Base-by-base conservation (phyloP, 495 filamentous ascomycete species). In the Neurospora sp. region DNA sequence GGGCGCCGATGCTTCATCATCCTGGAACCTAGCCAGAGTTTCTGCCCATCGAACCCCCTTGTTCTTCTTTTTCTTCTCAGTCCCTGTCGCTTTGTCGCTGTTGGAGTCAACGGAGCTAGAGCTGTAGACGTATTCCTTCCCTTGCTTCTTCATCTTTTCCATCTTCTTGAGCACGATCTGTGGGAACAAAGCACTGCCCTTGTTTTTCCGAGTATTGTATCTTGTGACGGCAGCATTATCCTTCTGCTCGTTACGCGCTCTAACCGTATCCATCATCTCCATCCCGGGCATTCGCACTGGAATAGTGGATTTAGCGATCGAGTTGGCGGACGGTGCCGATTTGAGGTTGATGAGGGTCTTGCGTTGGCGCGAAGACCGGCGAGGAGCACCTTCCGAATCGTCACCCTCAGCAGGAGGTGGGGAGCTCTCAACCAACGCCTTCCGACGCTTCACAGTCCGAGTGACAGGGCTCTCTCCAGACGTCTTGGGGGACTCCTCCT, bases 121-220 rank as follows among this genome's bases (percentile, higher is more conserved):
- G 27, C 53, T 65, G 27, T 35, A 65, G 27, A 65, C 53, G 5
- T 31, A 70, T 37, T 69, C 59, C 22, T 70, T 39, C 4, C 27
- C 70, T 72, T 77, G 73, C 73, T 73, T 76, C 71, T 80, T 81
- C 31, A 76, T 68, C 71, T 78, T 78, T 40, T 80, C 78, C 76
- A 78, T 78, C 65, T 74, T 71, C 71, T 74, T 74, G 3, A 85
- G 75, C 10, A 83, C 73, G 0, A 78, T 38, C n/a, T 70, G 70
- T 9, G 81, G 78, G n/a, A 65, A 75, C 3, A 81, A 70, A 0
- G 82, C 75, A 69, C 76, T 80, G 69, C 78, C 84, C 77, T 88
- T 88, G 78, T 89, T 89, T 75, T 86, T 87, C 41, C 86, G 82
- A 1, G 87, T 89, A 75, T 89, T 89, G 68, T 76, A 75, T 9